Conservation (phyloP, 768 basidiomycete species). For the Amanita polypyramis region DNA sequence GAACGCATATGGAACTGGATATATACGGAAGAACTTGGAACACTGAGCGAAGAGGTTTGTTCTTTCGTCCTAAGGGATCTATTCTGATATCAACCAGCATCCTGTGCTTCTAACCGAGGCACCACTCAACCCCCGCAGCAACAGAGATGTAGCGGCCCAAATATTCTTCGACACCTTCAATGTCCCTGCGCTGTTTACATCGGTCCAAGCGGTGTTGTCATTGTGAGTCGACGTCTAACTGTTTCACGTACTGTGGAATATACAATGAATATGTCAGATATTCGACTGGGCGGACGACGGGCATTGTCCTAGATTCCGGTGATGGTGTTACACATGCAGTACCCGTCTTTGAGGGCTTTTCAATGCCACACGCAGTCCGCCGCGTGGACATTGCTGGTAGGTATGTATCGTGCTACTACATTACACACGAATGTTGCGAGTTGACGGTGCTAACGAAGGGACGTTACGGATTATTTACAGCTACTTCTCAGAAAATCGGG, state of each 20-base stretch:
- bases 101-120: slow-evolving; percentile 97
- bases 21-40: slow-evolving; percentile 91
- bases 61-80: slow-evolving; percentile 9
- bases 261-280: slow-evolving; percentile 44
- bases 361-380: slow-evolving; percentile 96
- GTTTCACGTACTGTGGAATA: background rate
- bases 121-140: slow-evolving; percentile 91
- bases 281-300: slow-evolving; percentile 95
- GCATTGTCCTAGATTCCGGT: slow-evolving; percentile 98
- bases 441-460: slow-evolving; percentile 36
- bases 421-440: slow-evolving; percentile 1
- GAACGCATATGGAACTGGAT: slow-evolving; percentile 99
- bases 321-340: slow-evolving; percentile 99
- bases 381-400: slow-evolving; percentile 95
- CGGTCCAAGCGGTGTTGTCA: slow-evolving; percentile 94
- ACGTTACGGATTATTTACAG: slow-evolving; percentile 95
- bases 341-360: slow-evolving; percentile 98
- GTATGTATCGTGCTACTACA: slow-evolving; percentile 27
- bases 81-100: slow-evolving; percentile 48
- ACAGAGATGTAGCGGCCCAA: slow-evolving; percentile 94
- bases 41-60: slow-evolving; percentile 89
- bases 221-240: slow-evolving; percentile 45
- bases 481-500: slow-evolving; percentile 89
- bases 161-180: slow-evolving; percentile 99
- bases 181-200: slow-evolving; percentile 93